Conservation (phyloP, 2,329 filamentous ascomycete genomes). For the Cryphonectria radicalis region DNA sequence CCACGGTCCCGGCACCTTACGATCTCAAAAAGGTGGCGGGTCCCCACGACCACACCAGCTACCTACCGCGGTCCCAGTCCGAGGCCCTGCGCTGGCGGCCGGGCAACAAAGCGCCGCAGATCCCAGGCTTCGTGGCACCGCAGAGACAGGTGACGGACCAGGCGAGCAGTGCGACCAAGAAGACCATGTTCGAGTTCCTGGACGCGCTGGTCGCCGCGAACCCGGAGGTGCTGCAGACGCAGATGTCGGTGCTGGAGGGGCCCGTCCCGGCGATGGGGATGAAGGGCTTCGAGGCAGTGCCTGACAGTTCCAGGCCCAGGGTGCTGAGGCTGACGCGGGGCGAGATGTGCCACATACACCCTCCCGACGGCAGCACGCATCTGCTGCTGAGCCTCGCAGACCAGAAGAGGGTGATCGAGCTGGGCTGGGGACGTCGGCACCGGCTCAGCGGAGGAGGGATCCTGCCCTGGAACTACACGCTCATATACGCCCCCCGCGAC, state of each 20-base stretch:
- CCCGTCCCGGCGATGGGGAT: conserved; percentile 37
- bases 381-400: conserved; percentile 43
- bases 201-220: conserved; percentile 35
- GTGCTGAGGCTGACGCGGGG: conserved; percentile 31
- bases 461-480: conserved; percentile 43
- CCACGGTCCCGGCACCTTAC: conserved; percentile 33
- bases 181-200: conserved; percentile 36
- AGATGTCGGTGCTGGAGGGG: conserved; percentile 40
- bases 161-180: conserved; percentile 28
- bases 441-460: conserved; percentile 37
- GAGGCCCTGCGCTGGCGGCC: conserved; percentile 24
- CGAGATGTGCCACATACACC: conserved; percentile 47
- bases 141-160: conserved; percentile 43
- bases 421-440: conserved; percentile 48
- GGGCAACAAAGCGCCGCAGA: conserved; percentile 26
- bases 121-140: conserved; percentile 42
- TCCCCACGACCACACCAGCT: conserved; percentile 28
- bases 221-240: conserved; percentile 35
- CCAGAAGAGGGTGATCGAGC: conserved; percentile 40
- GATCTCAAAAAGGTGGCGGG: conserved; percentile 27
- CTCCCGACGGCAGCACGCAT: conserved; percentile 44
- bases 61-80: conserved; percentile 19
- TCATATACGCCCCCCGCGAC: conserved; percentile 47
- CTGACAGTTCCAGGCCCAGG: conserved; percentile 15
- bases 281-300: conserved; percentile 29